phyloP scores from a whole-genome alignment of 2,329 filamentous ascomycete species.

The Pseudogymnoascus sp. region DNA sequence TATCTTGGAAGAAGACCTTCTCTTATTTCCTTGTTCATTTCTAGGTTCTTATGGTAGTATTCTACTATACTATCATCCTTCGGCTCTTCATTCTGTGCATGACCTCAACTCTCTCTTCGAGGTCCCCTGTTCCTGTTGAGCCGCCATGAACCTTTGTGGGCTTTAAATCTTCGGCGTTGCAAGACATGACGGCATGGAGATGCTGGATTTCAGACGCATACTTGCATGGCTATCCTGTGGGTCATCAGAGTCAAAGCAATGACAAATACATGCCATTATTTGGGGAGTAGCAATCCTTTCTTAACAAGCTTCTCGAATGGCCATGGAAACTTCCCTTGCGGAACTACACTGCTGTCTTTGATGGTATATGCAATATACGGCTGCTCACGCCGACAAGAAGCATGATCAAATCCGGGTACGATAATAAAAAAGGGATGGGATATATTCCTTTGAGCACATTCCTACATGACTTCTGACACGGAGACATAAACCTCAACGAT shows the following conservation, averaged over 20 bases:
- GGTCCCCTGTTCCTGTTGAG: not conserved
- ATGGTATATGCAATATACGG: not conserved
- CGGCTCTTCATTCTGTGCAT: not conserved
- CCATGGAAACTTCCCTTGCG: conserved; percentile 24
- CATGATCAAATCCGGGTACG: not conserved
- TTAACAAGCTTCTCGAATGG: conserved; percentile 35
- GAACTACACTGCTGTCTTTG: not conserved
- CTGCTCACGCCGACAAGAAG: not conserved
- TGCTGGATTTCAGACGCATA: not conserved
- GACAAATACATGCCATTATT: conserved; percentile 22
- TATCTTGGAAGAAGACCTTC: not conserved
- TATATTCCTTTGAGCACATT: not conserved
- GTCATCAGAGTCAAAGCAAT: not conserved
- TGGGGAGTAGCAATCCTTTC: conserved; percentile 24
- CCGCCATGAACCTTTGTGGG: not conserved
- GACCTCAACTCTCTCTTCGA: not conserved
- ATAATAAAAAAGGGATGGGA: not conserved
- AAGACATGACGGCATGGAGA: not conserved
- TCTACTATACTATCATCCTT: not conserved
- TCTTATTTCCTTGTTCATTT: not conserved
- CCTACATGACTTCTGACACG: not conserved
- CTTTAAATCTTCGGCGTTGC: not conserved
- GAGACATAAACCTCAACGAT: not conserved
- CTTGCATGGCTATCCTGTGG: not conserved
- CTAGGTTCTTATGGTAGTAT: not conserved